Percentiles rank a stretch among this genome's conserved stretches.
These are phyloP conservation scores for Syzygium grande DNA, from an alignment of 345 rosid genomes.

Conservation along the genomic window DNA sequence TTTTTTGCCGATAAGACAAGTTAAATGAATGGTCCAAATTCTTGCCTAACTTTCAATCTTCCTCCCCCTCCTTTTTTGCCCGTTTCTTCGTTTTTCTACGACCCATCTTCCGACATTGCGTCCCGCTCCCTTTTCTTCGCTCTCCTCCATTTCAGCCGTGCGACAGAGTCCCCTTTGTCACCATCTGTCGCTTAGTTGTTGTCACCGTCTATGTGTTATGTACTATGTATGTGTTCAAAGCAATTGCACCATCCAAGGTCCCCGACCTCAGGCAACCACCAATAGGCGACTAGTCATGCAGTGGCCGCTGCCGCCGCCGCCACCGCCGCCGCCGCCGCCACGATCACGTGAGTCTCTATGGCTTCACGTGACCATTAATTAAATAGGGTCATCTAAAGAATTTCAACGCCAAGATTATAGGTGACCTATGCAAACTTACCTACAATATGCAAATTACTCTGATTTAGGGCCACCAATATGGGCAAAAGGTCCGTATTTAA, in stretches of 20 bases:
- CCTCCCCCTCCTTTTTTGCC: no score
- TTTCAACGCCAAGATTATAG: no score
- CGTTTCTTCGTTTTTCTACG: neutral
- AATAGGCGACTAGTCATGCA: neutral
- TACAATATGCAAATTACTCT: neutral
- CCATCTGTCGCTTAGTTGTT: neutral
- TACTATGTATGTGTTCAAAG: neutral
- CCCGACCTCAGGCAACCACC: neutral
- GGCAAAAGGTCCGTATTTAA: neutral
- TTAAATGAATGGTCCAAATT: no score
- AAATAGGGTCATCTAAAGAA: no score
- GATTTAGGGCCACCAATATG: neutral
- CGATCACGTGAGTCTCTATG: no score
- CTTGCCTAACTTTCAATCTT: no score
- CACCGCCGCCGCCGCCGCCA: no score
- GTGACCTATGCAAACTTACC: no score
- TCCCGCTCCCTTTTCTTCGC: neutral
- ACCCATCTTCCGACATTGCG: neutral
- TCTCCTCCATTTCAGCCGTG: neutral
- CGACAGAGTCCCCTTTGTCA: neutral
- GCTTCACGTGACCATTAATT: no score
- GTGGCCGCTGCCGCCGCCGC: neutral
- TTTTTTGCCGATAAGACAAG: no score
- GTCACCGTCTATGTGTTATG: no score
- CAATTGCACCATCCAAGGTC: neutral